Evolutionary conservation across 371 early-diverging fungal genomes (phyloP), one percentile per base, ranked within the genome.

Genomic region (Gilbertella persicaria): DNA sequence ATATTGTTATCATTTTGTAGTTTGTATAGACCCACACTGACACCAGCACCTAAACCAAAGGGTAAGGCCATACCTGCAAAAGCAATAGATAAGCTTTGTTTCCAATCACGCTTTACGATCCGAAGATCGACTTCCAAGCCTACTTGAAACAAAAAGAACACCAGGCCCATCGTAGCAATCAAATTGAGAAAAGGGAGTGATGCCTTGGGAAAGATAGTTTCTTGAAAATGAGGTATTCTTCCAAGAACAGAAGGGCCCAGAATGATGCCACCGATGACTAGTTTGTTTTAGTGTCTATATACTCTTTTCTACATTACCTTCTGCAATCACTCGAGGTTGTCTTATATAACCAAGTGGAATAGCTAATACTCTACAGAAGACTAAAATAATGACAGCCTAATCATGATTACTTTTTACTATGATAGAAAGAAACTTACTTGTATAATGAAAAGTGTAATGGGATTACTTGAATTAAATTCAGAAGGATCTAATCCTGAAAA

Each of bases 111-210:
- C 10, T 66, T 61, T 1, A 89, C 59, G n/a, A 82, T 53, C 0
- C 62, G 50, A 6, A 84, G 63, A 52, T 91, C 88, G 25, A 92
- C 83, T 66, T 91, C 93, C n/a, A 92, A 64, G 2, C 94, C 93
- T 20, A 96, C 90, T 46, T 95, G 79, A 66, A 96, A 95, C 44
- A 96, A 74, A 69, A 91, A 96, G 42, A 97, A 81, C 14, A 95
- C 79, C 29, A 97, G 75, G 12, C 96, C 97, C 59, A 97, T 64
- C 55, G 89, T 89, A 14, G 96, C 85, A 6, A 93, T 75, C 21
- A 94, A 69, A 33, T 80, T 86, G 38, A 97, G 69, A 57, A 72
- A 79, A 0, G 87, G 80, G 13, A 92, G 57, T 3, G 90, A 88
- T 5, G 39, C 64, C 0, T 56, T 23, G n/a, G 87, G 86, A 51